Evolutionary conservation across 129 eudicot genomes (phyloP).

Genomic region (Oenanthe sinensis): DNA sequence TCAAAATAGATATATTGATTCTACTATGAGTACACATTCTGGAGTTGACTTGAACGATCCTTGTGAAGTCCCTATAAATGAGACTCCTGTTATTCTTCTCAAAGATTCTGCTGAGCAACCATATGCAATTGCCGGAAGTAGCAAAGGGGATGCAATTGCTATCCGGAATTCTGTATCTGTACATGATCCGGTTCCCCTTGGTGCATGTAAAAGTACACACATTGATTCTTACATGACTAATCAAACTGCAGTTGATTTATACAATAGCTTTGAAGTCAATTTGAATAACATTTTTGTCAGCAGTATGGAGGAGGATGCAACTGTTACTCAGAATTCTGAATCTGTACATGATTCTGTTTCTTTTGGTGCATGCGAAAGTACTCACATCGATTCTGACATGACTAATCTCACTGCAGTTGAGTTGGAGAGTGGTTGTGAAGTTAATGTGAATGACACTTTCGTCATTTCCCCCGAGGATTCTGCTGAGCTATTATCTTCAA

Average conservation of each 20-base stretch:
- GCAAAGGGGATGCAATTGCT: slow-evolving; percentile 2
- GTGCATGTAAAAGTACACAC: not conserved
- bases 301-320: not conserved
- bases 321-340: not conserved
- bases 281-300: not conserved
- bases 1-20: not conserved
- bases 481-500: not conserved
- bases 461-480: not conserved
- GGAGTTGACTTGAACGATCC: not conserved
- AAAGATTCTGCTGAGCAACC: not conserved
- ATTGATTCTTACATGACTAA: not conserved
- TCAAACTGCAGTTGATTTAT: not conserved
- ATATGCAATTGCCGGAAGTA: not conserved
- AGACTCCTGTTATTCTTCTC: not conserved
- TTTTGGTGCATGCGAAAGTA: not conserved
- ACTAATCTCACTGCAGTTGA: not conserved
- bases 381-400: not conserved
- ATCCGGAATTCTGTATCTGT: not conserved
- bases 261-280: not conserved
- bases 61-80: not conserved
- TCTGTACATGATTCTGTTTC: not conserved
- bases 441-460: not conserved
- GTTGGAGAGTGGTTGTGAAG: not conserved
- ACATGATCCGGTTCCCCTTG: slow-evolving; percentile 6
- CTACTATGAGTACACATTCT: not conserved